Base-by-base conservation (phyloP, 2,329 filamentous ascomycete species). In the Aspergillus arachidicola region DNA sequence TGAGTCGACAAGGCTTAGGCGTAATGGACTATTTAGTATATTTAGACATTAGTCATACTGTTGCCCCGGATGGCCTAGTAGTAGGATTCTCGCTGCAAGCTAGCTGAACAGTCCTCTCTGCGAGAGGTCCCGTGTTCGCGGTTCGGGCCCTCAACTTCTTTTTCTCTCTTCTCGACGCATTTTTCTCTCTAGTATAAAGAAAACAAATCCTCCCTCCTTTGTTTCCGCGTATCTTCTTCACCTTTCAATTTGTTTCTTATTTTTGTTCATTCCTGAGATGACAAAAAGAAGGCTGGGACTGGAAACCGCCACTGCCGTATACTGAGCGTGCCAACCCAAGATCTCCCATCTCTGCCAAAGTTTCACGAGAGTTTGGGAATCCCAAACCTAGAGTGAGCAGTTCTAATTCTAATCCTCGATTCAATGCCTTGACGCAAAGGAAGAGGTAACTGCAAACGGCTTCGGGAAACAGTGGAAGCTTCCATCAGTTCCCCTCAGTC, bases 391-490 rank as follows among this genome's bases (percentile, higher is more conserved):
- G 59, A 59, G 57, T 26, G 26, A 57, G 28, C 43, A 57, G 38
- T 50, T 57, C 38, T 36, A 57, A 57, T 57, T 58, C 56, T 56
- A 57, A 38, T 51, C 26, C n/a, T 36, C 43, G 38, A 32, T 57
- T 53, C 36, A 43, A 43, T 32, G 9, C n/a, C 4, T 16, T 23
- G n/a, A 28, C 23, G 9, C 26, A 50, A 34, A 16, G 30, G 58
- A 45, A 28, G 28, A 30, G 28, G 16, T 48, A 45, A 34, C 58
- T 60, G 63, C 57, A 65, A 64, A 62, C 64, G 64, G 62, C 46
- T 26, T 19, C 54, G 54, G 62, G 55, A 51, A 50, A 32, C 55
- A 32, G 30, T 62, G 64, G 62, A 64, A 64, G 60, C 59, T 66
- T 62, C 58, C 34, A 23, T 6, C 14, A 50, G 7, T 41, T 41